Evolutionary conservation across 352 stramenopile species (phyloP).

Genomic region (Phytophthora meadii): DNA sequence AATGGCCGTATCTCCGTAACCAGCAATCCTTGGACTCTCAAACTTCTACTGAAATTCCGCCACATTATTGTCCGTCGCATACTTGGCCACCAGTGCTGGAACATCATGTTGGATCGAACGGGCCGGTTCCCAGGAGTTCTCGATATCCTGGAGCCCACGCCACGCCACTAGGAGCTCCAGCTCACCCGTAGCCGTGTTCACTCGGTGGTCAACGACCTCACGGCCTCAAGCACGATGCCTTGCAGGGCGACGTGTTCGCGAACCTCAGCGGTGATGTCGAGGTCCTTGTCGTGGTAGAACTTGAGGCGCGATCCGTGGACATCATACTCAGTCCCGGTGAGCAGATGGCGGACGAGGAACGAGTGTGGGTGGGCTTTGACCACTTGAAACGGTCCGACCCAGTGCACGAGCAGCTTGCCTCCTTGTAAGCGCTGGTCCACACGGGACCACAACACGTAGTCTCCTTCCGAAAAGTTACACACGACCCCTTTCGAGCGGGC

Average conservation of each 20-base stretch:
- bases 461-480: conserved; percentile 19
- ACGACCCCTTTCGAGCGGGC: conserved; percentile 11
- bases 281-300: conserved; percentile 12
- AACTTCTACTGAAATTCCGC: conserved; percentile 1
- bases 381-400: conserved; percentile 17
- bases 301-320: conserved; percentile 2
- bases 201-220: neutral
- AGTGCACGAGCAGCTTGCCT: conserved; percentile 11
- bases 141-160: conserved; percentile 12
- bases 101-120: conserved; percentile 14
- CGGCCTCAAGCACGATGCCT: conserved; percentile 9
- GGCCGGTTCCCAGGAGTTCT: conserved; percentile 21
- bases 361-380: conserved; percentile 9
- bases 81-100: conserved; percentile 6
- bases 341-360: conserved; percentile 21
- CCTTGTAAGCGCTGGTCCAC: conserved; percentile 11
- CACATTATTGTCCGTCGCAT: neutral
- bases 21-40: neutral
- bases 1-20: neutral
- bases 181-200: conserved; percentile 1
- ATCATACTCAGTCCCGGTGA: conserved; percentile 12
- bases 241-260: conserved; percentile 11
- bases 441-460: conserved; percentile 17
- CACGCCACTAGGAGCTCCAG: conserved; percentile 15
- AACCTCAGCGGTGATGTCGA: conserved; percentile 15